phyloP scores from a whole-genome alignment of 331 rosid species.

The Malus hybrid region DNA sequence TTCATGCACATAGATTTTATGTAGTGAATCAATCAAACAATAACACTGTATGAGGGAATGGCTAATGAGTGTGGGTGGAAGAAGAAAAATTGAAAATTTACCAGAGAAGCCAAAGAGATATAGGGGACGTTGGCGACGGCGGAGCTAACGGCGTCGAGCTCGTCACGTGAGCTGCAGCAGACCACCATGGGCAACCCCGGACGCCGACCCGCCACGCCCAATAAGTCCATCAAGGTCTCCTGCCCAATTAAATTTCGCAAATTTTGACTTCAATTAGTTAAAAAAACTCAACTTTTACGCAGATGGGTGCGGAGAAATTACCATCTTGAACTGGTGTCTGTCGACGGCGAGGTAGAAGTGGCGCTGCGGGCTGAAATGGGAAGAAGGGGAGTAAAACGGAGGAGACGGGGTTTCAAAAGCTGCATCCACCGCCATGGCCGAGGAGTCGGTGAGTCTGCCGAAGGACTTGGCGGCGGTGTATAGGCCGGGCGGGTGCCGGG shows the following conservation, averaged over 20 bases:
- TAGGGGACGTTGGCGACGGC: conserved; percentile 59
- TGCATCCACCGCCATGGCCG: conserved; percentile 46
- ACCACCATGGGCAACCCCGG: conserved; percentile 59
- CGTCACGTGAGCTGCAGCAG: conserved; percentile 88
- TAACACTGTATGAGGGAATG: neutral
- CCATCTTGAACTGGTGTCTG: conserved; percentile 76
- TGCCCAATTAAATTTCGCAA: no score
- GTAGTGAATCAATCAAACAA: neutral
- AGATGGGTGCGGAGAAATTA: no score
- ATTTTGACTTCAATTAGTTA: no score
- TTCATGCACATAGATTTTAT: neutral
- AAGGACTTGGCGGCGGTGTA: conserved; percentile 63
- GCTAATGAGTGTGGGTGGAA: neutral
- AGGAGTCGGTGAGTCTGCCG: conserved; percentile 69
- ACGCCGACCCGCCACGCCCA: conserved; percentile 68
- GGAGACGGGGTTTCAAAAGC: conserved; percentile 39
- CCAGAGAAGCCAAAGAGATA: conserved; percentile 61
- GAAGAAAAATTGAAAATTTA: no score
- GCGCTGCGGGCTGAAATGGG: conserved; percentile 51
- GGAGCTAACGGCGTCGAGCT: conserved; percentile 73
- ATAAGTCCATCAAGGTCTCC: conserved; percentile 58
- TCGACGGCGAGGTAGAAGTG: conserved; percentile 91
- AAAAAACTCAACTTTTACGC: no score
- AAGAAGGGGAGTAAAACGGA: conserved; percentile 31
- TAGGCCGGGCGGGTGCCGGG: conserved; percentile 67